Percentiles rank a stretch among this genome's conserved stretches.
Conservation (phyloP, 2,329 filamentous ascomycete genomes). For the Aspergillus amoenus region DNA sequence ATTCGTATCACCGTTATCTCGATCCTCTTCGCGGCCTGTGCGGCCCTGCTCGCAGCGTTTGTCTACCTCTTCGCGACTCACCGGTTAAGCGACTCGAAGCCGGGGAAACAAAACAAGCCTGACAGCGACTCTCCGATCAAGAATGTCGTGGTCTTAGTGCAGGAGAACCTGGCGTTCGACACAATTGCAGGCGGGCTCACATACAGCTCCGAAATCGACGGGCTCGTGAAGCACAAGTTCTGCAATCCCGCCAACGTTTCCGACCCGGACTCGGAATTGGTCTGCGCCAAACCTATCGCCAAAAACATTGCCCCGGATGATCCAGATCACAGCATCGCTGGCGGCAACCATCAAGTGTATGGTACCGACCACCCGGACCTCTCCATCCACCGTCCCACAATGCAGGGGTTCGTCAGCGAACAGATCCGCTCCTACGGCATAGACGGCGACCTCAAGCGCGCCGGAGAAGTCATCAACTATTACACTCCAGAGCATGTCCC, state of each 20-base stretch:
- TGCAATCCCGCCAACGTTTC: conserved; percentile 43
- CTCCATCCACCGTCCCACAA: conserved; percentile 25
- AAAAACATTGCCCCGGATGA: conserved; percentile 44
- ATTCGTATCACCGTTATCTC: not conserved
- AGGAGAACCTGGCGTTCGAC: conserved; percentile 45
- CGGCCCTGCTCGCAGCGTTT: not conserved
- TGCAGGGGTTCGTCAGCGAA: conserved; percentile 46
- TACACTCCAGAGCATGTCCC: conserved; percentile 44
- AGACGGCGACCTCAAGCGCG: conserved; percentile 34
- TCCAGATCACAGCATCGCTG: conserved; percentile 45
- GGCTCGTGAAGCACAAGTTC: conserved; percentile 28
- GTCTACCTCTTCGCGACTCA: not conserved
- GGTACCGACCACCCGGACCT: conserved; percentile 37
- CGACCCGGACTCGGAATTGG: conserved; percentile 24
- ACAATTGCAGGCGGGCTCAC: conserved; percentile 43
- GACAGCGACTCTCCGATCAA: conserved; percentile 39
- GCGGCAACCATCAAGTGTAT: conserved; percentile 45
- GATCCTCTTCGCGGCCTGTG: not conserved
- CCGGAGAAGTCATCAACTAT: conserved; percentile 46
- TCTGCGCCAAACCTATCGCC: conserved; percentile 39
- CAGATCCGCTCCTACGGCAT: conserved; percentile 39
- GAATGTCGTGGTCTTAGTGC: conserved; percentile 49
- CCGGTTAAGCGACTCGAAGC: not conserved
- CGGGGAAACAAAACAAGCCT: not conserved
- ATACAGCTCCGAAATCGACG: conserved; percentile 39